A percentile compares a stretch with the other conserved stretches of the same genome.
Conservation (phyloP, 2,329 filamentous ascomycete genomes). For the Aspergillus latus region DNA sequence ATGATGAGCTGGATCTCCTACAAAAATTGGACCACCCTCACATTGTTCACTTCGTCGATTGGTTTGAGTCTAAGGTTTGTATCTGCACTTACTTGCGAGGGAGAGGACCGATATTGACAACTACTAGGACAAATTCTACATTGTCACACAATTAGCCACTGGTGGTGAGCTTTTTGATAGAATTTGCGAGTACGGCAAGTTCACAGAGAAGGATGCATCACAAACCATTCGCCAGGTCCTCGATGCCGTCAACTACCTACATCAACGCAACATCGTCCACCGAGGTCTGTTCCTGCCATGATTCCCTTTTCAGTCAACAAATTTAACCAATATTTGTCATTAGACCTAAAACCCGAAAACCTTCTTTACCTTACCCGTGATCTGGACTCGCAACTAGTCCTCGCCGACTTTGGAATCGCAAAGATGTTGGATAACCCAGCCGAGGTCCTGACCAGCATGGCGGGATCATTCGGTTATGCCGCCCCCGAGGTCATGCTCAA, state of each 20-base stretch:
- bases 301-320: background rate
- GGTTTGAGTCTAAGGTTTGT: constrained; percentile 94
- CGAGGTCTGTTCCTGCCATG: constrained; percentile 60
- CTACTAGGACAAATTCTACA: constrained; percentile 94
- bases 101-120: constrained; percentile 15
- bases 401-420: constrained; percentile 97
- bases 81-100: background rate
- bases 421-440: constrained; percentile 93
- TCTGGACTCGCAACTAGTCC: constrained; percentile 76
- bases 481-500: constrained; percentile 98
- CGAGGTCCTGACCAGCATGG: constrained; percentile 96
- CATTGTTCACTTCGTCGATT: constrained; percentile 96
- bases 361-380: constrained; percentile 85
- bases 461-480: constrained; percentile 95
- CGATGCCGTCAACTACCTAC: constrained; percentile 89
- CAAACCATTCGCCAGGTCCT: constrained; percentile 94
- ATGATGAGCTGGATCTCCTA: constrained; percentile 93
- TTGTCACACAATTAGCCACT: constrained; percentile 92
- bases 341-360: constrained; percentile 97
- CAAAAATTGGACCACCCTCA: constrained; percentile 88
- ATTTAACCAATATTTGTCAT: constrained; percentile 7
- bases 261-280: constrained; percentile 93
- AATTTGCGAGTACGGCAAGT: constrained; percentile 96
- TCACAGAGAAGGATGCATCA: constrained; percentile 96
- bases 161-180: constrained; percentile 97